Evolutionary conservation across 495 filamentous ascomycete genomes (phyloP), one percentile per base, ranked within the genome.

Genomic region (Cenococcum geophilum): DNA sequence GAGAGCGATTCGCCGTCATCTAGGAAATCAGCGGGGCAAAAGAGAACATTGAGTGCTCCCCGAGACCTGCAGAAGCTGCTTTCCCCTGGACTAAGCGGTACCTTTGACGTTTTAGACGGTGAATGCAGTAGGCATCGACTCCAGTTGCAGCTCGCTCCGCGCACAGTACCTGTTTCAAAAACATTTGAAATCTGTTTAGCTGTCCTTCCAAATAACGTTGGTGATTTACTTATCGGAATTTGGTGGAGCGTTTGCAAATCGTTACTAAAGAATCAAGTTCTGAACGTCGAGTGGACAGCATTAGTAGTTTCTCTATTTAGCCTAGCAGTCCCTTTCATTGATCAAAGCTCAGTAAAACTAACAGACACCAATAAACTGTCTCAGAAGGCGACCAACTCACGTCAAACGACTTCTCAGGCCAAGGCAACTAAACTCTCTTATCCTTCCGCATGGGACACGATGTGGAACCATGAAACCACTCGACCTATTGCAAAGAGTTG

Each of bases 201-300:
- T 10, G 47, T 69, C 4, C 36, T 69, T 16, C 60, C 66, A 4
- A 77, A 79, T 34, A 78, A 81, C 56, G 75, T 75, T 25, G 83
- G 83, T 0, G 87, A 92, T 64, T 82, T 82, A 8, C 71, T 92
- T 5, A 67, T 89, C 45, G 75, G 82, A 0, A 83, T 80, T 5
- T 95, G 89, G 89, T 91, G 87, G 85, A 83, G 88, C 65, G 79
- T 83, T 11, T 81, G 87, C 70, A 82, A 83, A 62, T 90, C 86
- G 84, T 79, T 89, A 35, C 76, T 32, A 20, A 25, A 9, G 10
- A 32, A 54, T 12, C 71, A 72, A 6, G 70, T 75, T n/a, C 74
- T 77, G 21, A 75, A 92, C 58, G 50, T 75, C 2, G 92, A 97
- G 68, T 96, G 89, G 90, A 88, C 85, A 9, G 85, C 88, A 4